A percentile compares a stretch with the other conserved stretches of the same genome.
Conservation (phyloP, 805 yeast genomes). For the Candida gorgasii region DNA sequence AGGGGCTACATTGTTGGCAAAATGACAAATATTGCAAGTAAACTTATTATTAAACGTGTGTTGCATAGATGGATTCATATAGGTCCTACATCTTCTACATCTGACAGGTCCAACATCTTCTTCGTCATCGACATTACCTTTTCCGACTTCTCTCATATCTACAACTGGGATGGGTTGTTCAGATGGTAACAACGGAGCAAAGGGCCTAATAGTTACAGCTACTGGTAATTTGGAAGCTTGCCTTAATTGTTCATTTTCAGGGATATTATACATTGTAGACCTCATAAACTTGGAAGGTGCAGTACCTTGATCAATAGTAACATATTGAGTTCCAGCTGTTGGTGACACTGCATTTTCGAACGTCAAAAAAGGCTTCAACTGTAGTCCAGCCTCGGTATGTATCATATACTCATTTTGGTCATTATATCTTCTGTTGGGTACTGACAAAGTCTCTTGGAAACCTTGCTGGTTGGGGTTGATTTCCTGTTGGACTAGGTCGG, state of each 20-base stretch:
- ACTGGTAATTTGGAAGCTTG: constrained; percentile 74
- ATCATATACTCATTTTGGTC: constrained; percentile 26
- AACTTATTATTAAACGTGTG: constrained; percentile 62
- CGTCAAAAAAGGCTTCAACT: constrained; percentile 58
- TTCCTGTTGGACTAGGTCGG: constrained; percentile 5
- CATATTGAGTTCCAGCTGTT: constrained; percentile 68
- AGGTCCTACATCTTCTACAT: constrained; percentile 89
- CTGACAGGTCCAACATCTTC: constrained; percentile 72
- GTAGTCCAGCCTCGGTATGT: constrained; percentile 28
- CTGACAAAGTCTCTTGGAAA: constrained; percentile 13
- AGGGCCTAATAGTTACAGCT: constrained; percentile 80
- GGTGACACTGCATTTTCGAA: constrained; percentile 84
- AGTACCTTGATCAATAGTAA: constrained; percentile 77
- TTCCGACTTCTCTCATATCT: constrained; percentile 51
- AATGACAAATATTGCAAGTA: constrained; percentile 85
- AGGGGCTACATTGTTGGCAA: constrained; percentile 65
- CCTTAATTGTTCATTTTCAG: constrained; percentile 69
- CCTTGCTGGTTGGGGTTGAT: not conserved
- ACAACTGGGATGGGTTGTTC: constrained; percentile 68
- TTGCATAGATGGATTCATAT: constrained; percentile 81
- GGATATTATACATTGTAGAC: constrained; percentile 79
- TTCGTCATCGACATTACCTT: constrained; percentile 21
- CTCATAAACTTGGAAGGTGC: constrained; percentile 80
- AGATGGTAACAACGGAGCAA: constrained; percentile 58
- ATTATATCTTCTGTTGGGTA: constrained; percentile 20